Percentiles rank a stretch among this genome's conserved stretches.
Conservation (phyloP, 2,329 filamentous ascomycete species). For the Exophiala spinifera region DNA sequence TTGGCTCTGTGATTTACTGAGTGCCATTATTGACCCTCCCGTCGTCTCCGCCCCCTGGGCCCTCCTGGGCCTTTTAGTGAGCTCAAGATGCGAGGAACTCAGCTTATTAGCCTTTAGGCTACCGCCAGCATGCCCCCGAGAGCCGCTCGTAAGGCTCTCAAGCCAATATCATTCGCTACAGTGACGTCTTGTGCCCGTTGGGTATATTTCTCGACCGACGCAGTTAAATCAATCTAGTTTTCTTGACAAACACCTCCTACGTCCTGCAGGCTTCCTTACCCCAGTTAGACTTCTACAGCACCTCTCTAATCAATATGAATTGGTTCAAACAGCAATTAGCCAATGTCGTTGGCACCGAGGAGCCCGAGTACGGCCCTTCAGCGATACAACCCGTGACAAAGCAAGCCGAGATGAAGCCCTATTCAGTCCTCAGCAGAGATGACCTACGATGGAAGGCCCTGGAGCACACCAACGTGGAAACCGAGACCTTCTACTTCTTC, state of each 20-base stretch:
- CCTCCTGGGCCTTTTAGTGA: not conserved
- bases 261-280: not conserved
- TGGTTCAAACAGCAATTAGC: conserved; percentile 82
- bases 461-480: conserved; percentile 88
- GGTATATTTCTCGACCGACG: not conserved
- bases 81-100: not conserved
- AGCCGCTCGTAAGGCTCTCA: conserved; percentile 8
- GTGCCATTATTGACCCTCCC: not conserved
- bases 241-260: conserved; percentile 2
- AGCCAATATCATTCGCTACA: conserved; percentile 11
- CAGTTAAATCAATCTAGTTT: conserved; percentile 1
- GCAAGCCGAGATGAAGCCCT: conserved; percentile 73
- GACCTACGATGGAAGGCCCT: conserved; percentile 79
- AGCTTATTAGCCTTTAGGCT: too few relatives aligned
- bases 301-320: conserved; percentile 68
- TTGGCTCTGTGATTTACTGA: not conserved
- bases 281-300: conserved; percentile 4
- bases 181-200: conserved; percentile 12
- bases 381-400: conserved; percentile 83
- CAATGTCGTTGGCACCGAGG: conserved; percentile 89
- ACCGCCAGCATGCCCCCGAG: not conserved
- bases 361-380: conserved; percentile 88
- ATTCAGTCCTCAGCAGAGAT: conserved; percentile 72
- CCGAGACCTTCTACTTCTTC: conserved; percentile 88
- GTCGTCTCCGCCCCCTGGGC: not conserved